A percentile compares a stretch with the other conserved stretches of the same genome.
Evolutionary conservation across 106 monocot species (phyloP).

Genomic region (Posidonia australis): DNA sequence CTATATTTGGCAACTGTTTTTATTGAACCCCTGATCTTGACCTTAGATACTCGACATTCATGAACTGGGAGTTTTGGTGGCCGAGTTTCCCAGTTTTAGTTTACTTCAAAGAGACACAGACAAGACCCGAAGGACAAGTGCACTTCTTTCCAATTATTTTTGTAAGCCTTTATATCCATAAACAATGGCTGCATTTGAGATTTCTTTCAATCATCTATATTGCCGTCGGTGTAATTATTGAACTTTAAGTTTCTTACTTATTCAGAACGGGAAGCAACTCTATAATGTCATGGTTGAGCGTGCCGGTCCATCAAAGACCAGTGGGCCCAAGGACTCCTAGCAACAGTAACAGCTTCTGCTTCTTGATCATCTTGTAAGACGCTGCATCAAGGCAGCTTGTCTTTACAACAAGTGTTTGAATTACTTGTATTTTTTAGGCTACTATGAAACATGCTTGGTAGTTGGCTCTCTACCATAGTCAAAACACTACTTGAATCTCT

Average conservation of each 20-base stretch:
- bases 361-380: background rate
- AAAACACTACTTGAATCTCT: too few species aligned
- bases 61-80: slow-evolving; percentile 99
- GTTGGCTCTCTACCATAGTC: too few species aligned
- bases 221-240: background rate
- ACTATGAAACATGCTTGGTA: too few species aligned
- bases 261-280: slow-evolving; percentile 24
- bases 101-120: slow-evolving; percentile 96
- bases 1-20: background rate
- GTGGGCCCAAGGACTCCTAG: slow-evolving; percentile 16
- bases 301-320: slow-evolving; percentile 19
- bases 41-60: slow-evolving; percentile 78
- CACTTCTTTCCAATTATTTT: slow-evolving; percentile 97
- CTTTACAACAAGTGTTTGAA: too few species aligned
- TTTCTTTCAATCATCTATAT: background rate
- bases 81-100: slow-evolving; percentile 86
- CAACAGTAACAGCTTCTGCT: background rate
- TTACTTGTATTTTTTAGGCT: too few species aligned
- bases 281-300: slow-evolving; percentile 27
- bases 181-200: background rate
- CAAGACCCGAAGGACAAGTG: slow-evolving; percentile 89
- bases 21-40: background rate
- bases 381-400: too few species aligned
- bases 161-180: slow-evolving; percentile 27
- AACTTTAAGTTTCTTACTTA: background rate